phyloP scores from a whole-genome alignment of 2,329 filamentous ascomycete genomes.

The Neonectria neomacrospora region DNA sequence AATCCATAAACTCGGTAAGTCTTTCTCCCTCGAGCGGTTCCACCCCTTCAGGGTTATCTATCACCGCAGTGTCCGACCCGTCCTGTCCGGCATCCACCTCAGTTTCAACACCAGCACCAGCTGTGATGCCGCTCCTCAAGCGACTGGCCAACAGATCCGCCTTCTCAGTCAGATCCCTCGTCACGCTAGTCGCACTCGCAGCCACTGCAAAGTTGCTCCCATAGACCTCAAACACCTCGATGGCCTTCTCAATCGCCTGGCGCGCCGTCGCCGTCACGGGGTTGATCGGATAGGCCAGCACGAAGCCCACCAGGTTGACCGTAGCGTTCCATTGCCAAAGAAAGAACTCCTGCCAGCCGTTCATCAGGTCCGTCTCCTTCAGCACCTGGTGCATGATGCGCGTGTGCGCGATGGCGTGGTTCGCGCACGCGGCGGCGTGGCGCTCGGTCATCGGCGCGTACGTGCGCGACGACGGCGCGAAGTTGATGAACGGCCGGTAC shows the following conservation, averaged over 20 bases:
- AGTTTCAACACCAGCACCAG: conserved; percentile 5
- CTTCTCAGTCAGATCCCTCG: conserved; percentile 38
- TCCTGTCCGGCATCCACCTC: background rate
- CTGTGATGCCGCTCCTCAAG: conserved; percentile 24
- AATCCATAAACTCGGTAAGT: conserved; percentile 43
- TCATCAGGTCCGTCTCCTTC: conserved; percentile 40
- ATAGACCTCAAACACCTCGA: conserved; percentile 52
- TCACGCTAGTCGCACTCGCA: conserved; percentile 53
- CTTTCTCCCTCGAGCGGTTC: conserved; percentile 20
- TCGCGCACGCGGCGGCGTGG: conserved; percentile 33
- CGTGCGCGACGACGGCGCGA: conserved; percentile 31
- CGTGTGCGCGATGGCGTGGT: conserved; percentile 42
- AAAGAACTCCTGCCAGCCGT: conserved; percentile 45
- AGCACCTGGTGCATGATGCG: conserved; percentile 42
- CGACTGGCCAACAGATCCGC: conserved; percentile 32
- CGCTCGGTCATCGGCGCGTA: conserved; percentile 33
- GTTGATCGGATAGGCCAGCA: conserved; percentile 47
- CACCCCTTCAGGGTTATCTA: background rate
- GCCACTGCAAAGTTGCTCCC: conserved; percentile 55
- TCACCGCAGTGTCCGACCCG: background rate
- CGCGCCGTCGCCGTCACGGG: conserved; percentile 38
- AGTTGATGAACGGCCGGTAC: conserved; percentile 54
- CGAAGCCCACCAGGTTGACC: conserved; percentile 49
- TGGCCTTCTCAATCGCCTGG: conserved; percentile 50
- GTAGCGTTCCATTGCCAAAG: conserved; percentile 46